These are phyloP conservation scores for Cruciata laevipes DNA, from an alignment of 257 asterid genomes.

Conservation along the genomic window DNA sequence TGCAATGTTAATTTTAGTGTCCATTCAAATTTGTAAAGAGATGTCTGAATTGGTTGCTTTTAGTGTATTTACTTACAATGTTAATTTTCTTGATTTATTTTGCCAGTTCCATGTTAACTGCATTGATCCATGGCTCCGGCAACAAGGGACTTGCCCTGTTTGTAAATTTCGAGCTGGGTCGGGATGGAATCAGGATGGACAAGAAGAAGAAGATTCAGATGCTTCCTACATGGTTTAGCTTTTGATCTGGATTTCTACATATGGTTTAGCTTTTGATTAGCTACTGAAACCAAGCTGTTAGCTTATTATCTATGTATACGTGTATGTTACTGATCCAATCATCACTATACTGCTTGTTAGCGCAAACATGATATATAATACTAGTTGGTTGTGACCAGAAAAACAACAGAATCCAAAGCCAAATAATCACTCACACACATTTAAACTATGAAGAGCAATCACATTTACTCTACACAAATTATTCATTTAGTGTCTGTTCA, in stretches of 20 bases:
- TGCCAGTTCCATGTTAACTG: conserved; percentile 88
- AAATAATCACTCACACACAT: not conserved
- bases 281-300: not conserved
- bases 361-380: not conserved
- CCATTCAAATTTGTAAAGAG: not conserved
- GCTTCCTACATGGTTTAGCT: conserved; percentile 23
- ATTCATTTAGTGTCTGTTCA: not conserved
- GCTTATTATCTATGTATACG: not conserved
- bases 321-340: not conserved
- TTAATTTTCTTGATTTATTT: conserved; percentile 8
- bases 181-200: conserved; percentile 48
- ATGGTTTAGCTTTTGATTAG: conserved; percentile 10
- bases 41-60: not conserved
- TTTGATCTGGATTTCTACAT: conserved; percentile 11
- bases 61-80: not conserved
- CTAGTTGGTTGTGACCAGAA: not conserved
- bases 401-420: too few relatives aligned
- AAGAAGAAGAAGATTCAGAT: conserved; percentile 17
- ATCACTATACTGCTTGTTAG: not conserved
- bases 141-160: conserved; percentile 97
- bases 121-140: conserved; percentile 96
- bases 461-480: not conserved
- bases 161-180: conserved; percentile 88
- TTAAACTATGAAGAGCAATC: not conserved
- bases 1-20: not conserved